Conservation (phyloP, 768 basidiomycete genomes). For the Chalciporus chontae region DNA sequence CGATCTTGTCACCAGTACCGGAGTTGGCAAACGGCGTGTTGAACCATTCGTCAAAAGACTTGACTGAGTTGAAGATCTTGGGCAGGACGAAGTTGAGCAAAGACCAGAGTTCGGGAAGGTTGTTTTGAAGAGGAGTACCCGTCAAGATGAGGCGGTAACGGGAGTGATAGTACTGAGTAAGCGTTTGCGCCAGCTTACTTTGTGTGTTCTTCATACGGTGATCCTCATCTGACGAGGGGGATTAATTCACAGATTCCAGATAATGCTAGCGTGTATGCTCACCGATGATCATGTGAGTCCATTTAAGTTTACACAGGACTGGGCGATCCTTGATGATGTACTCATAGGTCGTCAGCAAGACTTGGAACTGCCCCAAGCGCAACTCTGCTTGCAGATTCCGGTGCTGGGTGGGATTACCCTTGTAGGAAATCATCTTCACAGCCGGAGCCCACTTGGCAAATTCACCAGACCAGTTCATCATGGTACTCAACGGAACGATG, state of each 20-base stretch:
- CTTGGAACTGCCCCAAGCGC: conserved; percentile 81
- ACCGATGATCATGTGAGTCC: conserved; percentile 98
- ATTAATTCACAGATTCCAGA: too few relatives aligned
- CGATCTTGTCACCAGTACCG: conserved; percentile 95
- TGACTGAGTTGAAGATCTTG: conserved; percentile 97
- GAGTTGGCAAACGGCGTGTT: conserved; percentile 99
- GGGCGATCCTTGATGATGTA: conserved; percentile 97
- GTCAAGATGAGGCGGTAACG: conserved; percentile 92
- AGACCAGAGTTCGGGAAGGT: conserved; percentile 93
- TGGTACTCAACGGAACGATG: conserved; percentile 91
- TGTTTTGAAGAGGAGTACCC: conserved; percentile 95
- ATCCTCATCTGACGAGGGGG: conserved; percentile 66
- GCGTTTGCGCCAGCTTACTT: conserved; percentile 85
- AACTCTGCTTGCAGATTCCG: conserved; percentile 75
- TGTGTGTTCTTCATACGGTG: conserved; percentile 97
- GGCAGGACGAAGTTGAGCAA: conserved; percentile 86
- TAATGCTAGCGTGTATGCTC: conserved; percentile 11
- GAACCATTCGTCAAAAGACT: conserved; percentile 99
- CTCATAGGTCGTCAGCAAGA: conserved; percentile 91
- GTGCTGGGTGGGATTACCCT: conserved; percentile 84
- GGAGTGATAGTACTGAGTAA: conserved; percentile 90
- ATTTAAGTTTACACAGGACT: conserved; percentile 83
- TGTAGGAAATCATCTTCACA: conserved; percentile 80
- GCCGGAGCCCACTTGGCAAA: conserved; percentile 95
- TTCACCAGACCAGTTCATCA: conserved; percentile 96